A percentile compares a stretch with the other conserved stretches of the same genome.
phyloP scores from a whole-genome alignment of 169 alveolate species.

The Fabrea salina region DNA sequence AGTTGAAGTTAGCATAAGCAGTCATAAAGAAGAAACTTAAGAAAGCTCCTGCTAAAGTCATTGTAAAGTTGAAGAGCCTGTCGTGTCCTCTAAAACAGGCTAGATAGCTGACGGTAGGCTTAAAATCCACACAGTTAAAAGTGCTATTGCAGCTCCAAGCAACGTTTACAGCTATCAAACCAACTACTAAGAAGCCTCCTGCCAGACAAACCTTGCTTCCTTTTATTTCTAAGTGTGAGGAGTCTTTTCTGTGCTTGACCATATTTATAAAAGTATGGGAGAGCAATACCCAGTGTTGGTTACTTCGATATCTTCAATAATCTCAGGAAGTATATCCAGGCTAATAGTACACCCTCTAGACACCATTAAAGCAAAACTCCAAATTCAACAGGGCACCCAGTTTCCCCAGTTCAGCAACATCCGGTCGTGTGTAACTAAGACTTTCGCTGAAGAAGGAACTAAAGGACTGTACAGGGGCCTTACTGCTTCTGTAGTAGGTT shows the following conservation, averaged over 20 bases:
- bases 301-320: slow-evolving; percentile 42
- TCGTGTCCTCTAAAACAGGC: slow-evolving; percentile 29
- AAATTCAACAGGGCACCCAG: slow-evolving; percentile 35
- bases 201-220: too few species aligned
- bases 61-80: slow-evolving; percentile 7
- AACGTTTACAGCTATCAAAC: too few species aligned
- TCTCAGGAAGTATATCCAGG: slow-evolving; percentile 41
- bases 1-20: background rate
- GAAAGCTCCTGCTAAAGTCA: background rate
- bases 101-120: slow-evolving; percentile 14
- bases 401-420: slow-evolving; percentile 6
- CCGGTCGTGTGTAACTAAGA: slow-evolving; percentile 17
- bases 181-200: too few species aligned
- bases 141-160: slow-evolving; percentile 12
- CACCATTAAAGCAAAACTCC: slow-evolving; percentile 58
- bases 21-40: background rate
- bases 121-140: background rate
- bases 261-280: background rate
- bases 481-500: slow-evolving; percentile 39
- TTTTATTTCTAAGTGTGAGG: too few species aligned
- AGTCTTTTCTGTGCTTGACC: background rate
- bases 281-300: slow-evolving; percentile 15
- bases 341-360: slow-evolving; percentile 58
- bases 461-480: slow-evolving; percentile 59
- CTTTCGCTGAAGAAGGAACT: slow-evolving; percentile 43